Evolutionary conservation across 1,284 basidiomycete genomes (phyloP).

Genomic region (Vanrija sp.): DNA sequence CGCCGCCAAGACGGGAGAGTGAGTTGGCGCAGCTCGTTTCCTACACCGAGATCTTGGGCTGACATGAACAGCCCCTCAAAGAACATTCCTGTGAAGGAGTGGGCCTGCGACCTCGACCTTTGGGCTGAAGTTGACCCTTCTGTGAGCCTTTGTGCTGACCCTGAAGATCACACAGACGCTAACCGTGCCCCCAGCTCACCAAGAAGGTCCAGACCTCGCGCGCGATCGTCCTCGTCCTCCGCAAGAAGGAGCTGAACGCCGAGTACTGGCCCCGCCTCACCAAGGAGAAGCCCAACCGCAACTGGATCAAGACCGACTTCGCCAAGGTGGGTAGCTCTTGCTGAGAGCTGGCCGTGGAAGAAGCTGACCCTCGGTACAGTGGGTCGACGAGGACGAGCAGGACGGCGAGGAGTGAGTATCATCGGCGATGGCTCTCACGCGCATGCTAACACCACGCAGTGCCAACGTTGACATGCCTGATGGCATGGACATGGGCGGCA

Average conservation of each 20-base stretch:
- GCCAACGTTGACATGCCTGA: conserved; percentile 1
- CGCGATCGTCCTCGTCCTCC: conserved; percentile 62
- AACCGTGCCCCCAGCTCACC: conserved; percentile 56
- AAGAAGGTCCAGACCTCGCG: conserved; percentile 63
- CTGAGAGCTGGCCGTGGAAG: conserved; percentile 1
- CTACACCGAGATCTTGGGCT: background rate
- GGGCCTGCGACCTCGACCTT: conserved; percentile 68
- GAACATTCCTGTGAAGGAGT: conserved; percentile 60
- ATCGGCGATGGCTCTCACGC: too few relatives aligned
- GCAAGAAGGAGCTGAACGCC: conserved; percentile 68
- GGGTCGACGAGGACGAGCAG: conserved; percentile 95
- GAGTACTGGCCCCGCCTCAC: conserved; percentile 89
- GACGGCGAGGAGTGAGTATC: conserved; percentile 54
- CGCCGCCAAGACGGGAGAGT: conserved; percentile 69
- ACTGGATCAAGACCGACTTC: conserved; percentile 87
- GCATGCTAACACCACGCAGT: background rate
- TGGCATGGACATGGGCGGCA: conserved; percentile 14
- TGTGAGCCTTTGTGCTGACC: conserved; percentile 50
- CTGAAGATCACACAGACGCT: background rate
- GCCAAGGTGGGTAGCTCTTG: conserved; percentile 54
- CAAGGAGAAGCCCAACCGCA: conserved; percentile 71
- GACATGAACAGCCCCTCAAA: conserved; percentile 51
- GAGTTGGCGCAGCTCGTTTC: conserved; percentile 34
- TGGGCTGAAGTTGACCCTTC: conserved; percentile 69
- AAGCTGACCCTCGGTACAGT: conserved; percentile 42